phyloP scores from a whole-genome alignment of 768 basidiomycete genomes.

The Cystobasidium ongulense region DNA sequence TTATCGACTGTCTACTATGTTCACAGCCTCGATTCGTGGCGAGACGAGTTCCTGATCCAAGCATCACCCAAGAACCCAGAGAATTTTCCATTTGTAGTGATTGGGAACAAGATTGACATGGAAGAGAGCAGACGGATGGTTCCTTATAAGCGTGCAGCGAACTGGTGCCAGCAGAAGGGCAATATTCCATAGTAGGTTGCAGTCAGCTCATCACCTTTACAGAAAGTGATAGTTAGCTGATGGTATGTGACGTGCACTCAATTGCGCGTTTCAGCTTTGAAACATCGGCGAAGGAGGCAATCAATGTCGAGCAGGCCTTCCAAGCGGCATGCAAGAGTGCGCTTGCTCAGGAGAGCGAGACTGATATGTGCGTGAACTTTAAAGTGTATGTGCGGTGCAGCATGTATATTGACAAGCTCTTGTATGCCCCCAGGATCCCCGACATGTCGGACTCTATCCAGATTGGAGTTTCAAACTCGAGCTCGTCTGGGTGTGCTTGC shows the following conservation, averaged over 20 bases:
- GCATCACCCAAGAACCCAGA: slow-evolving; percentile 98
- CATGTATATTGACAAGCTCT: background rate
- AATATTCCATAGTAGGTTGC: slow-evolving; percentile 72
- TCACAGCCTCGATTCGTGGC: slow-evolving; percentile 75
- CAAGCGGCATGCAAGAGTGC: slow-evolving; percentile 99
- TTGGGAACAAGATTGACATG: slow-evolving; percentile 99
- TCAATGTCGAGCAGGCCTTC: slow-evolving; percentile 99
- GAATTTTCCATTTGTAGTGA: slow-evolving; percentile 97
- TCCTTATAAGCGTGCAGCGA: slow-evolving; percentile 98
- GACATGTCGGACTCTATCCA: slow-evolving; percentile 29
- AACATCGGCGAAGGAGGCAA: slow-evolving; percentile 98
- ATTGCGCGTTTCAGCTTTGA: slow-evolving; percentile 56
- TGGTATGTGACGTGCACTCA: too few species aligned
- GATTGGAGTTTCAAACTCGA: slow-evolving; percentile 6
- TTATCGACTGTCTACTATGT: background rate
- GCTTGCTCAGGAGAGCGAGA: slow-evolving; percentile 90
- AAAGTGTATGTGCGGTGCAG: slow-evolving; percentile 11
- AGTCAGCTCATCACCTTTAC: background rate
- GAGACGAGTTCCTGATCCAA: slow-evolving; percentile 96
- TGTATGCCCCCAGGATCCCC: background rate
- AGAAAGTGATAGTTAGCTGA: too few species aligned
- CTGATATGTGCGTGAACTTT: slow-evolving; percentile 62
- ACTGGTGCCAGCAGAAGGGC: slow-evolving; percentile 99
- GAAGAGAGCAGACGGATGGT: slow-evolving; percentile 98
- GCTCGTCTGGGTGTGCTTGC: slow-evolving; percentile 22